phyloP scores from a whole-genome alignment of 257 asterid species.

The Cinchona pubescens region DNA sequence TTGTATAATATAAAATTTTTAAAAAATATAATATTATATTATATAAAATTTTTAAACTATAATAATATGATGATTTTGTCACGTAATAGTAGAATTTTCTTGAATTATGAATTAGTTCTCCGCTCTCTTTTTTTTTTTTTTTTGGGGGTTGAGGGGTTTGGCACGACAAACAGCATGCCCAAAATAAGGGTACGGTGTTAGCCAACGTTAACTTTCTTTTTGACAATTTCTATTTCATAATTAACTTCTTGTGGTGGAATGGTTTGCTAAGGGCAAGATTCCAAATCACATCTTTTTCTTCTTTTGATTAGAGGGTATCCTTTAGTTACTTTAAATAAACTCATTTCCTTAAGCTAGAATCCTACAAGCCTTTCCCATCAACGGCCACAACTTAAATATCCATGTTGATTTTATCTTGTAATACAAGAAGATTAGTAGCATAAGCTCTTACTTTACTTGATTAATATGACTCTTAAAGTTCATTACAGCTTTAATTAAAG shows the following conservation, averaged over 20 bases:
- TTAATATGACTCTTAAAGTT: conserved; percentile 12
- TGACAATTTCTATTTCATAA: neutral
- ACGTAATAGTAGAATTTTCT: too few relatives aligned
- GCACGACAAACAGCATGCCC: neutral
- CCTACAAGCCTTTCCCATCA: neutral
- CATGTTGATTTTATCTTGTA: neutral
- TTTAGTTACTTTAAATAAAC: neutral
- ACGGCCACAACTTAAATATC: neutral
- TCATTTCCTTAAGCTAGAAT: neutral
- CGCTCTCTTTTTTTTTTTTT: neutral
- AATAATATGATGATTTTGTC: too few relatives aligned
- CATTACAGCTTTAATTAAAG: conserved; percentile 20
- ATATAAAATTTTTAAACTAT: too few relatives aligned
- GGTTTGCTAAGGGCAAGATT: conserved; percentile 1
- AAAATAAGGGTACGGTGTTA: neutral
- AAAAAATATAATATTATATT: too few relatives aligned
- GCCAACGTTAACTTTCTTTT: neutral
- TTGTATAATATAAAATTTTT: too few relatives aligned
- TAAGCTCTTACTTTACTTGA: conserved; percentile 15
- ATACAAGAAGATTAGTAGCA: neutral
- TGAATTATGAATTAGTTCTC: neutral
- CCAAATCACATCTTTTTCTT: neutral
- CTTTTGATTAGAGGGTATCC: neutral
- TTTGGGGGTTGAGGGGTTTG: neutral
- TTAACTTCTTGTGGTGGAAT: conserved; percentile 3